A percentile compares a stretch with the other conserved stretches of the same genome.
Conservation (phyloP, 805 yeast species). For the Candida silvicultrix region DNA sequence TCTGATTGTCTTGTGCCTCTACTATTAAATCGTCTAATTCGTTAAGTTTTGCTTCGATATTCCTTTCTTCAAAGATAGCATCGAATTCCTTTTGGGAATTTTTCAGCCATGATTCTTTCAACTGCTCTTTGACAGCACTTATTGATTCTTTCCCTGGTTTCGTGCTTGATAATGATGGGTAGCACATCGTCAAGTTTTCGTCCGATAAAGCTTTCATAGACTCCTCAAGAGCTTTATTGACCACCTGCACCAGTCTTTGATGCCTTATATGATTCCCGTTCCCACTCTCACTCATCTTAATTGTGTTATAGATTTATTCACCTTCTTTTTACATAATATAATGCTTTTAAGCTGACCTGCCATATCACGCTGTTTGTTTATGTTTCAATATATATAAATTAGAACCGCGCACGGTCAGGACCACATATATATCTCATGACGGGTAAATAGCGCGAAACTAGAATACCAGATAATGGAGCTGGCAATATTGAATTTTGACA, state of each 20-base stretch:
- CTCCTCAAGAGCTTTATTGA: conserved; percentile 45
- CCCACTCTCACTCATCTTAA: conserved; percentile 5
- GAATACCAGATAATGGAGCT: neutral
- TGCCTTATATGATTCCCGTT: conserved; percentile 28
- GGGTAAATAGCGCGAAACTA: no score
- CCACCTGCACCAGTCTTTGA: conserved; percentile 40
- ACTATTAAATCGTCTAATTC: conserved; percentile 39
- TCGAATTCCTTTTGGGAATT: conserved; percentile 41
- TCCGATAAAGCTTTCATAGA: conserved; percentile 40
- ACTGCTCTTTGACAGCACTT: conserved; percentile 39
- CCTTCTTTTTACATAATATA: neutral
- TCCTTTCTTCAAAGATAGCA: conserved; percentile 41
- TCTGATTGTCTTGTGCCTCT: conserved; percentile 22
- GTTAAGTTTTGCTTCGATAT: conserved; percentile 32
- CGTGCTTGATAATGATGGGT: conserved; percentile 39
- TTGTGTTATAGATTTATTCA: no score
- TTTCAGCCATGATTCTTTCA: conserved; percentile 39
- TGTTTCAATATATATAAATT: conserved; percentile 1
- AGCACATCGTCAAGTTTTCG: conserved; percentile 44
- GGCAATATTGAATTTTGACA: neutral
- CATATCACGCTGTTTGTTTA: conserved; percentile 1
- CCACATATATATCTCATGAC: no score
- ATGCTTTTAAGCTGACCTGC: neutral
- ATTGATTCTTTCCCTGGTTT: conserved; percentile 35
- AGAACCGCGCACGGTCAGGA: no score